Conservation (phyloP, 495 filamentous ascomycete species). For the Penicillium fimorum region DNA sequence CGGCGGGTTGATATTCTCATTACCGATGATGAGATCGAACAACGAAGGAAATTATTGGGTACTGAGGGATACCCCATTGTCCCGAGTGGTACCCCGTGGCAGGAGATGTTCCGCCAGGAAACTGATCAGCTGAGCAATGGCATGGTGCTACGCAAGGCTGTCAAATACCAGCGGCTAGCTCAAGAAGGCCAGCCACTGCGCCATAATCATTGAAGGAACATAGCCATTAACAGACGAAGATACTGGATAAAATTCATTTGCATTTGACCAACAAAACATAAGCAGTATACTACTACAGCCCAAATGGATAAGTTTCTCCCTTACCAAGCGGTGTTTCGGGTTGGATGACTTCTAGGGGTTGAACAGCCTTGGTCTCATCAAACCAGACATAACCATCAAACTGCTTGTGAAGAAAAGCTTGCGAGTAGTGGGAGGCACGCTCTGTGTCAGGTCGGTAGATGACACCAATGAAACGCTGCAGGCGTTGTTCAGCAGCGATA, state of each 20-base stretch:
- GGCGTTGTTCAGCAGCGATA: constrained; percentile 38
- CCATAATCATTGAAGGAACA: constrained; percentile 48
- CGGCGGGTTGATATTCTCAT: constrained; percentile 54
- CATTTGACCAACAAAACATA: background rate
- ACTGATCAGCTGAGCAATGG: constrained; percentile 51
- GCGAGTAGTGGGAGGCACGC: constrained; percentile 53
- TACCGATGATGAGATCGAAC: constrained; percentile 59
- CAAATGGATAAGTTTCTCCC: constrained; percentile 60
- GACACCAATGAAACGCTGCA: constrained; percentile 59
- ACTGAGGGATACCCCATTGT: constrained; percentile 27
- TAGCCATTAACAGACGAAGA: background rate
- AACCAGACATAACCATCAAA: constrained; percentile 60
- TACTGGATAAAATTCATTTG: background rate
- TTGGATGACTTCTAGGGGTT: constrained; percentile 51
- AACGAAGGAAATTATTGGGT: constrained; percentile 54
- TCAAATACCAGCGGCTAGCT: constrained; percentile 53
- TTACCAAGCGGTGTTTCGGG: constrained; percentile 44
- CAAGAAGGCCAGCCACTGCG: constrained; percentile 44
- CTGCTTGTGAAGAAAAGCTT: constrained; percentile 53
- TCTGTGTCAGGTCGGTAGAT: constrained; percentile 60
- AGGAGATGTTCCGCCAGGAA: constrained; percentile 51
- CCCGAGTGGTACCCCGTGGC: constrained; percentile 44
- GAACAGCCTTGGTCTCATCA: constrained; percentile 51
- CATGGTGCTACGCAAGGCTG: constrained; percentile 51
- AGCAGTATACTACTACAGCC: constrained; percentile 31